Conservation (phyloP, 805 yeast species). For the Wickerhamomyces sydowiorum region DNA sequence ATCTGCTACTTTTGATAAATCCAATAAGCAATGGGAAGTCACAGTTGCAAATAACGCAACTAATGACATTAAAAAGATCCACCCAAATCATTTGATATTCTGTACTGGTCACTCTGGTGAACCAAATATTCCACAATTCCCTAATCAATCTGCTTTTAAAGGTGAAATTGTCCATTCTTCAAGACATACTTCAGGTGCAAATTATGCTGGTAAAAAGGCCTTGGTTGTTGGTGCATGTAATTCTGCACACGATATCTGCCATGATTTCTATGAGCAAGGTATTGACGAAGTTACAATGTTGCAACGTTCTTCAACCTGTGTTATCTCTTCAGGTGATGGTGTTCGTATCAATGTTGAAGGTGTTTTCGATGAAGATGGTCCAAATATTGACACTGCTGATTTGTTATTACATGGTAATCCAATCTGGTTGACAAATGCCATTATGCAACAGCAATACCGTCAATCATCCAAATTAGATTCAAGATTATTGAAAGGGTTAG, state of each 20-base stretch:
- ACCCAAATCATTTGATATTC: conserved; percentile 34
- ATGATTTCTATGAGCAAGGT: conserved; percentile 40
- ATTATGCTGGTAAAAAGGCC: conserved; percentile 36
- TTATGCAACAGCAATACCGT: conserved; percentile 33
- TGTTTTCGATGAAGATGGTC: conserved; percentile 32
- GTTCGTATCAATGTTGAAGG: conserved; percentile 25
- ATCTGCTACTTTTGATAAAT: conserved; percentile 27
- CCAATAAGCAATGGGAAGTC: conserved; percentile 28
- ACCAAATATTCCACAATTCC: conserved; percentile 37
- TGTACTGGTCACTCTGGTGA: conserved; percentile 43
- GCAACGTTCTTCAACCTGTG: conserved; percentile 40
- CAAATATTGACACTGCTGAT: conserved; percentile 34
- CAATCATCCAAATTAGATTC: conserved; percentile 27
- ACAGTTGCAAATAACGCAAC: conserved; percentile 24
- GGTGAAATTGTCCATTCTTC: conserved; percentile 38
- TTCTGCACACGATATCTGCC: conserved; percentile 41
- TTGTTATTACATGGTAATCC: conserved; percentile 30
- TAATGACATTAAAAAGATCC: conserved; percentile 17
- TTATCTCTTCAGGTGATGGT: conserved; percentile 32
- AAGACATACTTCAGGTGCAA: conserved; percentile 34
- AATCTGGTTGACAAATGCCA: conserved; percentile 26
- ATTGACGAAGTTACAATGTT: conserved; percentile 34
- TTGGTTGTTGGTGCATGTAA: conserved; percentile 41
- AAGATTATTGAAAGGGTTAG: conserved; percentile 26
- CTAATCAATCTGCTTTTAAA: conserved; percentile 30